Evolutionary conservation across 2,329 filamentous ascomycete species (phyloP).

Genomic region (Xylaria hypoxylon): DNA sequence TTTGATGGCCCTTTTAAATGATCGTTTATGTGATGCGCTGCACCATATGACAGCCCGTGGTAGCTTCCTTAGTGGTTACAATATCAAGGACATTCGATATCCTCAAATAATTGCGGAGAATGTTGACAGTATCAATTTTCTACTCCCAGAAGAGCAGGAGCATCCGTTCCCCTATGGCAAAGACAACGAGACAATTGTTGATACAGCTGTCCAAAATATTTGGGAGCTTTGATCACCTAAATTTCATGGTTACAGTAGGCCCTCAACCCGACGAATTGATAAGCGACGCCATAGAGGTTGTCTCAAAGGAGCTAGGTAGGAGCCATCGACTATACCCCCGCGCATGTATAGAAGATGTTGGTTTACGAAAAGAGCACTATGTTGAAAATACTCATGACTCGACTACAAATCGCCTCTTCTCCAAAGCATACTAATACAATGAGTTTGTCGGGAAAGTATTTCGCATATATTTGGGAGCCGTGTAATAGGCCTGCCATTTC

Average conservation of each 20-base stretch:
- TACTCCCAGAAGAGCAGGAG: conserved; percentile 43
- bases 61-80: conserved; percentile 1
- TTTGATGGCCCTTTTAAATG: too few relatives aligned
- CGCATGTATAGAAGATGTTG: too few relatives aligned
- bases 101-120: conserved; percentile 14
- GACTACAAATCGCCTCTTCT: too few relatives aligned
- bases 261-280: conserved; percentile 8
- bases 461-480: too few relatives aligned
- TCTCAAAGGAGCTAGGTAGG: too few relatives aligned
- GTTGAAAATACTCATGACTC: too few relatives aligned
- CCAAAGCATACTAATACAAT: too few relatives aligned
- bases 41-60: conserved; percentile 12
- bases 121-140: conserved; percentile 41
- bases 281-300: not conserved
- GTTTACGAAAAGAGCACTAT: too few relatives aligned
- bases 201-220: conserved; percentile 56
- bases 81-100: not conserved
- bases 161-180: conserved; percentile 55
- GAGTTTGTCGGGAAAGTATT: too few relatives aligned
- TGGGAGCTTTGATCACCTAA: conserved; percentile 56
- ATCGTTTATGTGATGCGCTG: conserved; percentile 9
- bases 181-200: conserved; percentile 55
- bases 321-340: too few relatives aligned
- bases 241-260: conserved; percentile 52
- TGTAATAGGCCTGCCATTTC: too few relatives aligned